phyloP scores from a whole-genome alignment of 306 rosid species.

The Canavalia ensiformis region DNA sequence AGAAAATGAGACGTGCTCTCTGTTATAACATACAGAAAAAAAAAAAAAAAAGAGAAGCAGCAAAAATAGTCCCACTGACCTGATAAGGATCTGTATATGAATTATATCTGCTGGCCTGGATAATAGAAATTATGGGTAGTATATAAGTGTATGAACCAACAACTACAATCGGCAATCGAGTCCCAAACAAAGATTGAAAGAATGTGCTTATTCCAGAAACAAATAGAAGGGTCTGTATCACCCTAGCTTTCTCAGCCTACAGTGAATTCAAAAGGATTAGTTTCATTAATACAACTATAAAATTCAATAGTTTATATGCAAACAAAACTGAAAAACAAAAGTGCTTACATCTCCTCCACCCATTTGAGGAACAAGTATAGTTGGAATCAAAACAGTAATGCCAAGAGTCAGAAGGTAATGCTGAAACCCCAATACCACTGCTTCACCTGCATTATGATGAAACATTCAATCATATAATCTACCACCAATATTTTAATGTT shows the following conservation, averaged over 20 bases:
- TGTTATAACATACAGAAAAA: not conserved
- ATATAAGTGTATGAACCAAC: constrained; percentile 84
- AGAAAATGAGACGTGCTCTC: not conserved
- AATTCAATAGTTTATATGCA: not conserved
- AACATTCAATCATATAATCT: not conserved
- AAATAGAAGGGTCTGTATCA: constrained; percentile 78
- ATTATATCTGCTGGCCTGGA: constrained; percentile 68
- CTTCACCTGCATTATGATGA: constrained; percentile 65
- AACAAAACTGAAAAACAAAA: not conserved
- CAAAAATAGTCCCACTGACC: constrained; percentile 47
- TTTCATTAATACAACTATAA: constrained; percentile 40
- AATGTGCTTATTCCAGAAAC: constrained; percentile 90
- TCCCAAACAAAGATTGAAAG: constrained; percentile 83
- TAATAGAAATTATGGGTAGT: constrained; percentile 75
- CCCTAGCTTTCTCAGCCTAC: constrained; percentile 85
- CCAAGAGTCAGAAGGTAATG: constrained; percentile 84
- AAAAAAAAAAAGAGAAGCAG: not conserved
- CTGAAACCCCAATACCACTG: constrained; percentile 88
- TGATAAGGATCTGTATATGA: constrained; percentile 63
- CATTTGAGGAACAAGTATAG: constrained; percentile 86
- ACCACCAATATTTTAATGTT: not conserved
- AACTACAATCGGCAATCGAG: constrained; percentile 84
- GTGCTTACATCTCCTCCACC: constrained; percentile 78
- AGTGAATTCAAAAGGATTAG: not conserved
- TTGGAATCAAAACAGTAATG: constrained; percentile 72